Conservation (phyloP, 331 rosid species). For the Dryas integrifolia region DNA sequence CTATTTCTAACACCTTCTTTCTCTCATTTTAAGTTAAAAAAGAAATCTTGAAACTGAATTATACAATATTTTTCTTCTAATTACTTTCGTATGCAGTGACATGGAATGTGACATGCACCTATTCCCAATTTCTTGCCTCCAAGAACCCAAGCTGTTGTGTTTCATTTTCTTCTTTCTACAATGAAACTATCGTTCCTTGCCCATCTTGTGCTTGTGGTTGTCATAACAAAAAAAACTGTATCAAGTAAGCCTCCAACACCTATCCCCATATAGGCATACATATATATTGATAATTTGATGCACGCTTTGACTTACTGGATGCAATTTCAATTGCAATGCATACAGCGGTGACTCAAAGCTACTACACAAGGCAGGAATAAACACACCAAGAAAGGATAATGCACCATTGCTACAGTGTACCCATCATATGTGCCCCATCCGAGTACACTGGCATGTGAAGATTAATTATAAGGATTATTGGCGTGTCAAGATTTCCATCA, state of each 20-base stretch:
- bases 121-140: conserved; percentile 66
- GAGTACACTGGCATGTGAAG: conserved; percentile 86
- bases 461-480: conserved; percentile 68
- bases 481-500: conserved; percentile 70
- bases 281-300: no score
- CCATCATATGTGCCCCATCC: conserved; percentile 69
- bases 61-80: neutral
- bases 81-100: conserved; percentile 48
- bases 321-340: neutral
- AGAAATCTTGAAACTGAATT: neutral
- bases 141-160: conserved; percentile 70
- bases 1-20: neutral
- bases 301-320: neutral
- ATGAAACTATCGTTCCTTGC: conserved; percentile 59
- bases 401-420: conserved; percentile 75
- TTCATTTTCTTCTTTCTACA: conserved; percentile 68
- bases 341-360: conserved; percentile 57
- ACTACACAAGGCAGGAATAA: conserved; percentile 38
- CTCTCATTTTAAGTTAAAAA: neutral
- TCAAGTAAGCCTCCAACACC: conserved; percentile 46
- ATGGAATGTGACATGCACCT: conserved; percentile 75
- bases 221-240: conserved; percentile 50
- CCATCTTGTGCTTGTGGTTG: conserved; percentile 81
- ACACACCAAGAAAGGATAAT: conserved; percentile 40
- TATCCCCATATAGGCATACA: neutral